Evolutionary conservation across 306 rosid species (phyloP).

Genomic region (Prunus padus): DNA sequence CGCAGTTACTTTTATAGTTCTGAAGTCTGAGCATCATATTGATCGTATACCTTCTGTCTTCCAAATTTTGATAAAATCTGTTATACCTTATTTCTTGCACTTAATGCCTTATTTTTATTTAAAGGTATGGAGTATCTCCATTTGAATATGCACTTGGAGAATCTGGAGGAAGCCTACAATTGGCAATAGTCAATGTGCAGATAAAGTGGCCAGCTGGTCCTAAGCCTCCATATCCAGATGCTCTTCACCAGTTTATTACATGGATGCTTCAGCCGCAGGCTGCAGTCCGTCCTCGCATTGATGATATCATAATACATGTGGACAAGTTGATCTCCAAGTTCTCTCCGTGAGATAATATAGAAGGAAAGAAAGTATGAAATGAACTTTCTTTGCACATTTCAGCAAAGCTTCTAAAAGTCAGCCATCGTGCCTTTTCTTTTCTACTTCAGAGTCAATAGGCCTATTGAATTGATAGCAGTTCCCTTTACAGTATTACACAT

Average conservation of each 20-base stretch:
- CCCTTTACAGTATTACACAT: constrained; percentile 29
- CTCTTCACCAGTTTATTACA: constrained; percentile 86
- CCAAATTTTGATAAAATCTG: neutral
- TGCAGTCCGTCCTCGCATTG: constrained; percentile 78
- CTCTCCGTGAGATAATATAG: constrained; percentile 48
- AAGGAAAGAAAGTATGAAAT: constrained; percentile 10
- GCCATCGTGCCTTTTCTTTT: constrained; percentile 14
- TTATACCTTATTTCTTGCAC: constrained; percentile 17
- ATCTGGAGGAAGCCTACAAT: constrained; percentile 94
- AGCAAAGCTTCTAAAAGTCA: constrained; percentile 20
- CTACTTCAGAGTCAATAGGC: constrained; percentile 27
- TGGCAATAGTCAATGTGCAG: constrained; percentile 87
- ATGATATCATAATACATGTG: constrained; percentile 85
- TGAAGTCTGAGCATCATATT: neutral
- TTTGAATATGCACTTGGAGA: constrained; percentile 98
- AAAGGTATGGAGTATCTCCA: constrained; percentile 94
- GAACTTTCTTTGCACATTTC: constrained; percentile 15
- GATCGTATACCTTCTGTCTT: neutral
- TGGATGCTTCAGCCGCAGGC: constrained; percentile 99
- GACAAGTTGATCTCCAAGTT: constrained; percentile 93
- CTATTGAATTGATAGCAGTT: constrained; percentile 35
- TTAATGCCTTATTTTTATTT: constrained; percentile 24
- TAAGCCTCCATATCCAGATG: constrained; percentile 84
- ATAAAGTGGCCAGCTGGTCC: constrained; percentile 90
- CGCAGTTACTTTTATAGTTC: neutral